A percentile compares a stretch with the other conserved stretches of the same genome.
Conservation (phyloP, 2,329 filamentous ascomycete species). For the Ascocoryne sarcoides region DNA sequence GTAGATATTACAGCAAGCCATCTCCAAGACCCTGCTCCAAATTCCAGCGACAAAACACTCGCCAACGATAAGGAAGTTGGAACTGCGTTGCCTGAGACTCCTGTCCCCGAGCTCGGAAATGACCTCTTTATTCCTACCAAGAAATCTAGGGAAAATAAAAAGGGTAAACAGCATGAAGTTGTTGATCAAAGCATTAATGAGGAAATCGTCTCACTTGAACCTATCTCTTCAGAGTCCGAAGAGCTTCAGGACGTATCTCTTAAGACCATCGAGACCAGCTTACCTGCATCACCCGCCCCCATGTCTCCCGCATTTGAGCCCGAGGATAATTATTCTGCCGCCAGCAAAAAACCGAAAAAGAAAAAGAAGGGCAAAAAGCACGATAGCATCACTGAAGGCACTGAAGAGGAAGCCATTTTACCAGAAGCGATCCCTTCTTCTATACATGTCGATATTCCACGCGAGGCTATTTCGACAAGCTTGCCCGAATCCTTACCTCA, state of each 20-base stretch:
- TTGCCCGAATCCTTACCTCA: neutral
- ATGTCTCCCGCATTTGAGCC: conserved; percentile 4
- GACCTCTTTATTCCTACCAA: conserved; percentile 3
- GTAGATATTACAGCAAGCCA: neutral
- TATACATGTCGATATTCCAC: neutral
- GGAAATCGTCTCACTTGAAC: conserved; percentile 5
- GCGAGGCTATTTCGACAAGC: neutral
- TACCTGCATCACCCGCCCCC: neutral
- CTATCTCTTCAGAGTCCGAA: neutral
- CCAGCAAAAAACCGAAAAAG: conserved; percentile 17
- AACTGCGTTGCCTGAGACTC: neutral
- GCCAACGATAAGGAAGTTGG: neutral
- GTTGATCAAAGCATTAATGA: neutral
- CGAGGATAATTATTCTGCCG: conserved; percentile 11
- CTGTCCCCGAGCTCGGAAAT: neutral
- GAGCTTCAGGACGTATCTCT: neutral
- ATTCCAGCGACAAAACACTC: too few relatives aligned
- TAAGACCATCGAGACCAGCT: neutral
- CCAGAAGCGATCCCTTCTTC: neutral
- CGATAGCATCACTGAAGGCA: conserved; percentile 5
- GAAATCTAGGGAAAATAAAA: conserved; percentile 16
- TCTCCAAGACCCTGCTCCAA: too few relatives aligned
- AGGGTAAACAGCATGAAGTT: conserved; percentile 3
- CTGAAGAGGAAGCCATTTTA: conserved; percentile 2
- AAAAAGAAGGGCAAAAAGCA: conserved; percentile 20